These are phyloP conservation scores for Thuja plicata DNA, from an alignment of 83 land plant species.

Conservation along the genomic window DNA sequence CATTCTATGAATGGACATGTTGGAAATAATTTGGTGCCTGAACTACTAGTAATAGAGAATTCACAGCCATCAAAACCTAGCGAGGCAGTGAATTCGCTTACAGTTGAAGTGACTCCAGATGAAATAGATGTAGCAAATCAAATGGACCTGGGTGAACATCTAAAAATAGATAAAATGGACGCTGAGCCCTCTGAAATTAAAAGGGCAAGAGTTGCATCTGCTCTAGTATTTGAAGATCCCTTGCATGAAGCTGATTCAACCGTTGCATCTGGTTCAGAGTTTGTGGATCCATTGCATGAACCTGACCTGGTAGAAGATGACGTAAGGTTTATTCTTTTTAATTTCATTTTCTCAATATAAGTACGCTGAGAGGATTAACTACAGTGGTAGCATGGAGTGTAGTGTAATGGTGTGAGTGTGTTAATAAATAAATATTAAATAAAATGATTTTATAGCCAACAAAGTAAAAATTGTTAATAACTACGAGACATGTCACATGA, in stretches of 20 bases:
- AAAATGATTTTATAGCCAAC: too few species aligned
- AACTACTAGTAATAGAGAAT: not conserved
- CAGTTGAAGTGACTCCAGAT: not conserved
- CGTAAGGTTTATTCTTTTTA: not conserved
- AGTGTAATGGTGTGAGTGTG: too few species aligned
- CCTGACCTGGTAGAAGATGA: not conserved
- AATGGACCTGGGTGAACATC: not conserved
- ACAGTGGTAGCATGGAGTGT: too few species aligned
- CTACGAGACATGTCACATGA: too few species aligned
- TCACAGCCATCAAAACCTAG: not conserved
- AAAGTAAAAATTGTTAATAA: too few species aligned
- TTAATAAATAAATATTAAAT: too few species aligned
- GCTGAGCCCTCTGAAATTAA: not conserved
- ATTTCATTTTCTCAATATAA: not conserved
- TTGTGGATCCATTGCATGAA: not conserved
- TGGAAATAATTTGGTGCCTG: not conserved
- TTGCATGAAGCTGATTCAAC: not conserved
- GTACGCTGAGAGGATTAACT: too few species aligned
- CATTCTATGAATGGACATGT: not conserved
- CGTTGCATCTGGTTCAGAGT: not conserved
- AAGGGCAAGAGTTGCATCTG: not conserved
- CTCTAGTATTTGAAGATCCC: not conserved
- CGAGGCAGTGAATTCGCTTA: not conserved
- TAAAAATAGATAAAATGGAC: not conserved
- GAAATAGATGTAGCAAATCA: constrained; percentile 1